Base-by-base conservation (phyloP, 352 stramenopile genomes). In the Peronosclerospora sorghi region DNA sequence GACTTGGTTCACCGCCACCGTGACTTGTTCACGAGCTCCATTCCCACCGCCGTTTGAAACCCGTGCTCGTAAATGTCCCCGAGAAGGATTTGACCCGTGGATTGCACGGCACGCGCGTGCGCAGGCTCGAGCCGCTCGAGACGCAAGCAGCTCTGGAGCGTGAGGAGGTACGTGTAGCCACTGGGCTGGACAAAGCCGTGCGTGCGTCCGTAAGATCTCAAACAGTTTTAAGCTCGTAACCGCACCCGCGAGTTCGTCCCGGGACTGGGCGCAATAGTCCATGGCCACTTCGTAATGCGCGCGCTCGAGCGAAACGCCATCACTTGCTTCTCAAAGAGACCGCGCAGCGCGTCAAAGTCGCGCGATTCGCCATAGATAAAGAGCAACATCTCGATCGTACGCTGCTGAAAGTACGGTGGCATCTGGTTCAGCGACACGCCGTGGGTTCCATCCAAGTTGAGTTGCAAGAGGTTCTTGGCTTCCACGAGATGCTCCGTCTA, bases 121-220 rank as follows among this genome's bases (percentile, higher is more conserved):
- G 60, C 53, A 2, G 61, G 55, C 7, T 84, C 68, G 3, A 87
- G 54, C 19, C 60, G 54, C 18, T 70, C 56, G 10, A 87, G 63
- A 18, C 52, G 53, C 20, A 70, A 26, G 41, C 72, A 88, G 41
- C 60, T 80, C 48, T 74, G 69, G 14, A 91, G 58, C 8, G 74
- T 78, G n/a, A 81, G 36, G 45, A 78, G 45, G 51, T 89, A 91
- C 17, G 83, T 66, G 41, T 73, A 58, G 18, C 76, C 79, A 30
- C 79, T 87, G 7, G 79, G 79, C 15, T 81, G 77, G 43, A 91
- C 61, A 44, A 87, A 87, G 10, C 48, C 45, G 20, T 81, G 65
- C 23, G 73, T 71, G 18, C 74, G n/a, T n/a, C n/a, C n/a, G 73
- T 27, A 91, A 62, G 40, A 65, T 53, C 56, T 89, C 73, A 28